Evolutionary conservation across 371 early-diverging fungal genomes (phyloP), one percentile per base, ranked within the genome.

Genomic region (Blakeslea trispora): DNA sequence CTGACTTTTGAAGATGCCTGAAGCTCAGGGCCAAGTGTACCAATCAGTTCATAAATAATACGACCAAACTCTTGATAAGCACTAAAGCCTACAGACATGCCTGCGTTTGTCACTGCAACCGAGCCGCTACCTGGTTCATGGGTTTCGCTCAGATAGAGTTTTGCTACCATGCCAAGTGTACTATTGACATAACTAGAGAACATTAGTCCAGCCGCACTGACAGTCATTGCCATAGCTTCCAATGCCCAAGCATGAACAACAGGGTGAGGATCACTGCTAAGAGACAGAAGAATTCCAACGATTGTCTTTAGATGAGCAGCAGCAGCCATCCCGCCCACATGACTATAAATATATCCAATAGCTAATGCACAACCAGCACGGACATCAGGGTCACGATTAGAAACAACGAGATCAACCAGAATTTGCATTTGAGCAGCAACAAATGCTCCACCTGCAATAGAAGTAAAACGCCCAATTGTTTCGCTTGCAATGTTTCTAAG

Each of bases 171-270:
- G 2, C 88, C 83, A 10, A 97, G 75, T 0, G 97, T 94, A 43
- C 92, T 88, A 37, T 88, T 89, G 9, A 94, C 94, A 72, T 87
- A 93, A 0, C 89, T 86, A 13, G 88, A 91, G 62, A 91, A 97
- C 91, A 95, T 92, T 15, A 89, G 70, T 0, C 97, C 96, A 5
- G 96, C 91, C 13, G 94, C 89, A 51, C 91, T 83, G 13, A 95
- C 88, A 0, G 92, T 93, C 71, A 92, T 77, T 15, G 93, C 88
- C 57, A 98, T 77, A 0, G 96, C 86, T 37, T 89, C 84, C 15
- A 97, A 64, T 0, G 97, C 95, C 95, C 97, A 97, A 1, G 88
- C 85, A 66, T 97, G 96, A 4, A 98, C 97, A 0, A 95, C 75
- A 0, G 97, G 94, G 63, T 98, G 94, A 1, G 92, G 84, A 65